These are phyloP conservation scores for Spinellus fusiger DNA, from an alignment of 192 early-diverging fungal species.

Conservation along the genomic window DNA sequence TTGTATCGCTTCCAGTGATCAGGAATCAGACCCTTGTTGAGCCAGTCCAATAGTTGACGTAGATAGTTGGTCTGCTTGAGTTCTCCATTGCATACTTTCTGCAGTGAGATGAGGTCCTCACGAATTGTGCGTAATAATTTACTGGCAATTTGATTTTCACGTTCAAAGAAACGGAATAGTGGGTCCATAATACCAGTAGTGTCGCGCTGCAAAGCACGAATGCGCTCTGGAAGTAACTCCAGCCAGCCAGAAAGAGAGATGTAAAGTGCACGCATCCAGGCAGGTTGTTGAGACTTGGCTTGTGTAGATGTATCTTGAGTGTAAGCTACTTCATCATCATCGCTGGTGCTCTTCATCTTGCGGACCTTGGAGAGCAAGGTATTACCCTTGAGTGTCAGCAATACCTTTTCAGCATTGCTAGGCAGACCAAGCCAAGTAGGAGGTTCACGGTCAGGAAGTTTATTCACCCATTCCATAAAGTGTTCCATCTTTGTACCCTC, in stretches of 20 bases:
- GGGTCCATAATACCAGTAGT: slow-evolving; percentile 50
- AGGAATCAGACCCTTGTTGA: slow-evolving; percentile 70
- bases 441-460: slow-evolving; percentile 86
- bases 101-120: slow-evolving; percentile 60
- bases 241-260: slow-evolving; percentile 54
- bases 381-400: slow-evolving; percentile 79
- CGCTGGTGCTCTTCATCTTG: slow-evolving; percentile 70
- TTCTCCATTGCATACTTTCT: slow-evolving; percentile 66
- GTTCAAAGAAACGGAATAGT: slow-evolving; percentile 77
- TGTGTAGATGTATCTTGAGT: slow-evolving; percentile 23
- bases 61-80: slow-evolving; percentile 84
- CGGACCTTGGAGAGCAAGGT: slow-evolving; percentile 79
- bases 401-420: slow-evolving; percentile 84
- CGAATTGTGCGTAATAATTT: slow-evolving; percentile 56
- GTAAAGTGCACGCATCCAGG: slow-evolving; percentile 69
- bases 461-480: slow-evolving; percentile 85
- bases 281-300: slow-evolving; percentile 45
- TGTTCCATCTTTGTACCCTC: slow-evolving; percentile 82
- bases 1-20: slow-evolving; percentile 65
- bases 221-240: slow-evolving; percentile 36
- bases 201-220: slow-evolving; percentile 23
- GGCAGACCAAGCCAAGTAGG: slow-evolving; percentile 97
- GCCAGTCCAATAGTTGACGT: slow-evolving; percentile 60
- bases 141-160: slow-evolving; percentile 64
- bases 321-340: slow-evolving; percentile 73